A percentile compares a stretch with the other conserved stretches of the same genome.
These are phyloP conservation scores for Plasmodium gonderi DNA, from an alignment of 169 alveolate species.

Conservation along the genomic window DNA sequence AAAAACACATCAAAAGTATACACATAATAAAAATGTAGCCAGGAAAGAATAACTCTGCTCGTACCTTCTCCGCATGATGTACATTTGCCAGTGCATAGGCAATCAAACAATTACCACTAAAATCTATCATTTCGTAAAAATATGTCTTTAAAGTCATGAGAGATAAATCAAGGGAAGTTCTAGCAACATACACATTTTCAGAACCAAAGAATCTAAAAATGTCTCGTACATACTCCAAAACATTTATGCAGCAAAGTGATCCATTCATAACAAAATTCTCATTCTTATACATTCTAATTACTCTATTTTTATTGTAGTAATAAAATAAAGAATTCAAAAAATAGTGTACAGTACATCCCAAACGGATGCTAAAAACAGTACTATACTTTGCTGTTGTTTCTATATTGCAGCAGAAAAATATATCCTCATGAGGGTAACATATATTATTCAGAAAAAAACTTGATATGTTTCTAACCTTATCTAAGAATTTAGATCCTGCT, in stretches of 20 bases:
- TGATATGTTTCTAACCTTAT: background rate
- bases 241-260: conserved; percentile 9
- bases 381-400: background rate
- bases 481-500: background rate
- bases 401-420: background rate
- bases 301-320: conserved; percentile 37
- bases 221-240: conserved; percentile 27
- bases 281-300: conserved; percentile 8
- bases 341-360: conserved; percentile 41
- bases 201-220: background rate
- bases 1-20: background rate
- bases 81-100: conserved; percentile 27
- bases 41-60: background rate
- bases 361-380: conserved; percentile 11
- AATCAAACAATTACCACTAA: background rate
- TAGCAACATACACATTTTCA: background rate
- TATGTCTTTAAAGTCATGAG: conserved; percentile 19
- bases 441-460: conserved; percentile 21
- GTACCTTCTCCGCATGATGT: conserved; percentile 18
- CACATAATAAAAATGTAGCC: background rate
- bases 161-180: conserved; percentile 4
- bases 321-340: conserved; percentile 33
- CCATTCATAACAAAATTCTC: conserved; percentile 17
- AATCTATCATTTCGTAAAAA: background rate
- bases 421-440: conserved; percentile 44